Percentiles rank a stretch among this genome's conserved stretches.
These are phyloP conservation scores for Candida nanaspora DNA, from an alignment of 805 yeast species.

Conservation along the genomic window DNA sequence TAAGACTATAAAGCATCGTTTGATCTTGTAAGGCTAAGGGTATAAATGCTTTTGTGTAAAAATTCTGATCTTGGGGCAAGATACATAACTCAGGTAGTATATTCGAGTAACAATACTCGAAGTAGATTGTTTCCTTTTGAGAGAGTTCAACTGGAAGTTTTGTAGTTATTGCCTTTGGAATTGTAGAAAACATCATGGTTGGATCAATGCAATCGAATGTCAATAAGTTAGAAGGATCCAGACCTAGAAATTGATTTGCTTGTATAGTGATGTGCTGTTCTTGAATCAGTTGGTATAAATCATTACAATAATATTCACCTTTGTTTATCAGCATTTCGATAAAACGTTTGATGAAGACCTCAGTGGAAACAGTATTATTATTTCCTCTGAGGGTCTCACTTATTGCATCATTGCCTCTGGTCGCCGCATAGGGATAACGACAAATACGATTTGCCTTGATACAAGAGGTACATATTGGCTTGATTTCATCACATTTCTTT, in stretches of 20 bases:
- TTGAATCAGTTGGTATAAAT: not conserved
- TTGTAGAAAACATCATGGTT: not conserved
- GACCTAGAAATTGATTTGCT: too few species aligned
- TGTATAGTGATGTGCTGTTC: not conserved
- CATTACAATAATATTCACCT: not conserved
- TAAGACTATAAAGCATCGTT: conserved; percentile 39
- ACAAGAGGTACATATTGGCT: conserved; percentile 59
- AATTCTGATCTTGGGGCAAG: conserved; percentile 38
- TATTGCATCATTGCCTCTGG: too few species aligned
- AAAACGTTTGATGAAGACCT: not conserved
- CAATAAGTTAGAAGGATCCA: too few species aligned
- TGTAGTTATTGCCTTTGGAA: conserved; percentile 8
- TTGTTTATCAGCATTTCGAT: not conserved
- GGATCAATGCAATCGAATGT: not conserved
- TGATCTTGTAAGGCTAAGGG: conserved; percentile 45
- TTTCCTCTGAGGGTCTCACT: too few species aligned
- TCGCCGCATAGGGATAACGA: conserved; percentile 9
- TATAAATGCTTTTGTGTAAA: conserved; percentile 43
- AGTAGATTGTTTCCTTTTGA: conserved; percentile 20
- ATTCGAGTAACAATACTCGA: conserved; percentile 39
- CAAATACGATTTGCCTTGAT: conserved; percentile 37
- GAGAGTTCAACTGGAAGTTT: conserved; percentile 14
- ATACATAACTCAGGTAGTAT: conserved; percentile 42
- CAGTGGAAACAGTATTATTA: not conserved
- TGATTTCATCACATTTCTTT: conserved; percentile 62